Base-by-base conservation (phyloP, 2,329 filamentous ascomycete genomes). In the Monosporascus sp. region DNA sequence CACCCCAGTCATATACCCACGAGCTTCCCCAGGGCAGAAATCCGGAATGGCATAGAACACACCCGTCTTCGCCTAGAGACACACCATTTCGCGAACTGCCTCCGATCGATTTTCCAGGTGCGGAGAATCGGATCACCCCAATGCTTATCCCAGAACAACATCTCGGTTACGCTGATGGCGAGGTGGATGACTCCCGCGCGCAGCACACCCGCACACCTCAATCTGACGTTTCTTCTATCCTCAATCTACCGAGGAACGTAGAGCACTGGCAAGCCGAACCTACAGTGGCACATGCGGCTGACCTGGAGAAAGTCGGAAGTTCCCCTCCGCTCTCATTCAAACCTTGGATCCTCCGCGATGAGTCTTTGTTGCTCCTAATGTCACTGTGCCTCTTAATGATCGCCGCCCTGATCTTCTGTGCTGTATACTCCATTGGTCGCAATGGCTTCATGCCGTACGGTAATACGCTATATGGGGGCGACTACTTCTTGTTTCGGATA, bases 401-500 rank as follows among this genome's bases (percentile, higher is more conserved):
- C 46, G 81, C 79, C 0, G 88, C 78, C 7, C 77, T 96, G 49
- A 78, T 90, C 25, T 86, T 92, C 66, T 84, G 82, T 58, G 89
- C 88, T 53, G 72, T 88, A 37, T 90, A 83, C 72, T 89, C 88
- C 11, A 70, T 76, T 38, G 68, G 71, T 5, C 77, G 85, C 58
- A 69, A 77, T 9, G 90, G 90, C 1, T 72, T 97, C 14, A 84
- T 81, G 65, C 70, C 78, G 3, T 96, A 92, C 66, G 73, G 75
- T 37, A 79, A 78, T 46, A 76, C 72, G 31, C 86, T 90, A 53
- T 87, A 88, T 55, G 87, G 86, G 48, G 79, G 78, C 8, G 79
- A 85, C 58, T 96, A 95, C 70, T 96, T 97, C 67, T 70, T 95
- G 47, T 94, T 96, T 68, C 82, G 90, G 56, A 89, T 96, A 58